These are phyloP conservation scores for Domatiomyces globalis DNA, from an alignment of 2,329 filamentous ascomycete genomes.

Conservation along the genomic window DNA sequence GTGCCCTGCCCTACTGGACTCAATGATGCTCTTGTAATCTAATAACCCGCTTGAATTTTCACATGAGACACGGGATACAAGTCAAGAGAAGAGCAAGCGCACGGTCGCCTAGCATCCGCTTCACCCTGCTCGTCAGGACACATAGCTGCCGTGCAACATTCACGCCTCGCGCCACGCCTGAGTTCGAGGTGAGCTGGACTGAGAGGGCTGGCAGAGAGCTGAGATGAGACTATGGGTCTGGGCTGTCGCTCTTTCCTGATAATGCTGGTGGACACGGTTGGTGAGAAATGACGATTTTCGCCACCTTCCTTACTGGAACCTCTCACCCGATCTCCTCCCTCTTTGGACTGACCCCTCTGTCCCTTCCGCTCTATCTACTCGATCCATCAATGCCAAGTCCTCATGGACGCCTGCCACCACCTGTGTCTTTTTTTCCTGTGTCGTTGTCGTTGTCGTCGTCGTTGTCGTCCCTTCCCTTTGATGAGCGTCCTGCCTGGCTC, in stretches of 20 bases:
- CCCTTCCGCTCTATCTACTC: conserved; percentile 12
- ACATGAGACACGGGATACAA: conserved; percentile 54
- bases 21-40: conserved; percentile 48
- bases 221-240: neutral
- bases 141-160: conserved; percentile 30
- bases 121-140: conserved; percentile 21
- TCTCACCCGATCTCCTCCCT: conserved; percentile 14
- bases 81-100: conserved; percentile 45
- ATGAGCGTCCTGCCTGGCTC: conserved; percentile 15
- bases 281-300: neutral
- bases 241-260: neutral
- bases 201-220: neutral
- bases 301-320: conserved; percentile 9
- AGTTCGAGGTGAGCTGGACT: neutral
- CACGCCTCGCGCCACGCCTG: conserved; percentile 5
- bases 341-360: neutral
- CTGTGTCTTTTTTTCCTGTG: neutral
- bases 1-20: conserved; percentile 29
- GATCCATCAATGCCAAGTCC: conserved; percentile 2
- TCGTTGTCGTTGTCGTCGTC: neutral
- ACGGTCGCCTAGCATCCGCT: conserved; percentile 17
- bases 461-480: conserved; percentile 1
- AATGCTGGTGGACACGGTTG: neutral
- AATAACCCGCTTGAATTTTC: conserved; percentile 47
- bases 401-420: conserved; percentile 13